phyloP scores from a whole-genome alignment of 306 rosid species.

The Vigna trinervia region DNA sequence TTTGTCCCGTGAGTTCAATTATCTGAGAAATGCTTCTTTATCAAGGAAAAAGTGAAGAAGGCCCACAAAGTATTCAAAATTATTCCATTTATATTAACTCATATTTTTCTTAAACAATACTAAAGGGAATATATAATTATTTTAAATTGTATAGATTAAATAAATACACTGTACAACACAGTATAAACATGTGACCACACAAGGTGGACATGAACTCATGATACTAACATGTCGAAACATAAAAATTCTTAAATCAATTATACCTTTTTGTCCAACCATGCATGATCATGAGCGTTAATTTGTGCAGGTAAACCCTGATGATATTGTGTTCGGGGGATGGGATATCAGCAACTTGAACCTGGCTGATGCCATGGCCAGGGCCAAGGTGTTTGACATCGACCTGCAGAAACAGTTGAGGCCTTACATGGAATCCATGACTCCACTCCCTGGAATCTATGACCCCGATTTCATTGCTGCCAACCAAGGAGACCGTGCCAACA shows the following conservation, averaged over 20 bases:
- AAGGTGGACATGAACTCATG: not conserved
- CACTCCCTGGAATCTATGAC: constrained; percentile 93
- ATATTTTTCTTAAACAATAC: too few species aligned
- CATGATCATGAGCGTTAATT: not conserved
- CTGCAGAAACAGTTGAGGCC: constrained; percentile 92
- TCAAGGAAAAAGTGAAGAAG: not conserved
- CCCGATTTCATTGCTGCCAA: constrained; percentile 97
- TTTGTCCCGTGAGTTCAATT: not conserved
- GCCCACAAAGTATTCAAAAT: not conserved
- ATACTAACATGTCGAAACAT: not conserved
- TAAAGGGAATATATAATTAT: too few species aligned
- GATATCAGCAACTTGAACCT: constrained; percentile 93
- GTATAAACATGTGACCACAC: not conserved
- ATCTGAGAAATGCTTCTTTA: not conserved
- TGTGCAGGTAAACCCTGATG: constrained; percentile 91
- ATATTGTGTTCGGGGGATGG: constrained; percentile 96
- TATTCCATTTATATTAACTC: too few species aligned
- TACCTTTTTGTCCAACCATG: not conserved
- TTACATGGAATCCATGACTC: constrained; percentile 96
- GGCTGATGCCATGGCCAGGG: constrained; percentile 96
- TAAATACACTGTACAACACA: too few species aligned
- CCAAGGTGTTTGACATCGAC: constrained; percentile 89
- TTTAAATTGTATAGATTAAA: too few species aligned
- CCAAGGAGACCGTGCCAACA: constrained; percentile 90
- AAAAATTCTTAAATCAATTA: not conserved